Evolutionary conservation across 192 early-diverging fungal species (phyloP), one percentile per base, ranked within the genome.

Genomic region (Mortierella claussenii): DNA sequence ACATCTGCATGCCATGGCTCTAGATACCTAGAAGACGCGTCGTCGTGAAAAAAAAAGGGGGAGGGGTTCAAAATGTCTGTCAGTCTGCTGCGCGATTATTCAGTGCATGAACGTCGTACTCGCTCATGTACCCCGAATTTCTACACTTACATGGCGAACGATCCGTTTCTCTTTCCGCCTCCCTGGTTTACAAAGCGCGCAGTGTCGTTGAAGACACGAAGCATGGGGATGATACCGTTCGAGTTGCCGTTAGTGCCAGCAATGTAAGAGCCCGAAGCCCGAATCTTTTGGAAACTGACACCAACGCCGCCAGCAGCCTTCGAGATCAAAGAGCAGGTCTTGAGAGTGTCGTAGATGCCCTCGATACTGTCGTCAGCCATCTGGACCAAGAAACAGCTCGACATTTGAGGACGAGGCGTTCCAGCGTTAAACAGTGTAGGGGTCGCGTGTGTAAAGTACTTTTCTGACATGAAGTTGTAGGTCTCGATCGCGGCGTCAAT

Each of bases 1-100:
- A 98, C 87, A 80, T 98, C 97, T 7, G 93, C 85, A 69, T 98
- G 97, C 97, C 97, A 98, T 7, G 97, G 97, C 84, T 98, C 97
- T 49, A 97, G 82, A 80, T 98, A 98, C 78, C 82, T 82, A 46
- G 31, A 15, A 27, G 26, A 37, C 1, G 32, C 6, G 31, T 24
- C 21, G 4, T n/a, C 32, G 3, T 30, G 26, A 7, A 43, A 27
- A 13, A 9, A 13, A 17, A 59, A 45, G 18, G 17, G 56, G 43
- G n/a, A 46, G 45, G 8, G 37, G 26, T 43, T 5, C 2, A 28
- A 20, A 44, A 10, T 13, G 23, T 27, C 24, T 28, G 9, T 21
- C 11, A 50, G n/a, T n/a, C n/a, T n/a, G n/a, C n/a, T n/a, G n/a
- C n/a, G n/a, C n/a, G n/a, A n/a, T n/a, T n/a, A n/a, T n/a, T n/a